Evolutionary conservation across 2,329 filamentous ascomycete species (phyloP).

Genomic region (Sporothrix sp.): DNA sequence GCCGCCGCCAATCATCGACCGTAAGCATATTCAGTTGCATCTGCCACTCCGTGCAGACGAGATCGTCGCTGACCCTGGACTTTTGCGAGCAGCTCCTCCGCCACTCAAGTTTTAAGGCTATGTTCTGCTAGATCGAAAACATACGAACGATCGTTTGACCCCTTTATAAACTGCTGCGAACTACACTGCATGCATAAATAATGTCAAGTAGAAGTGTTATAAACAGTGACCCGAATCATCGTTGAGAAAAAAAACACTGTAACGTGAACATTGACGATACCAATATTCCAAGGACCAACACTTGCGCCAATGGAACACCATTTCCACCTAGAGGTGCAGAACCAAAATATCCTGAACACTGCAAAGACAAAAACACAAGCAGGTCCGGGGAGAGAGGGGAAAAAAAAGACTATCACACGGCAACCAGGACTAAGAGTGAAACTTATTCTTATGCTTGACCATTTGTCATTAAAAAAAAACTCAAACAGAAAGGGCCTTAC

Average conservation of each 20-base stretch:
- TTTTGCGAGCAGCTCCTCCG: constrained; percentile 34
- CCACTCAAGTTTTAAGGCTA: constrained; percentile 35
- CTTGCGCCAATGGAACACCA: neutral
- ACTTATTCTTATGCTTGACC: constrained; percentile 54
- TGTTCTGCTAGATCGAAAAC: neutral
- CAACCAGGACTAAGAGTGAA: constrained; percentile 20
- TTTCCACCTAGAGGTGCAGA: neutral
- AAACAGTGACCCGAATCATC: too few species aligned
- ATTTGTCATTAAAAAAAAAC: constrained; percentile 39
- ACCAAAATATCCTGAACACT: neutral
- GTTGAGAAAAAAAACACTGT: too few species aligned
- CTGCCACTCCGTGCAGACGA: neutral
- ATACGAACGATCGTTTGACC: too few species aligned
- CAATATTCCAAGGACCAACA: too few species aligned
- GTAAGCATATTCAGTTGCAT: constrained; percentile 46
- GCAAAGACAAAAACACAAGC: neutral
- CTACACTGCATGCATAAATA: too few species aligned
- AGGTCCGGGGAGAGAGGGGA: too few species aligned
- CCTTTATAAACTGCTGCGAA: too few species aligned
- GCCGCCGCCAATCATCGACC: constrained; percentile 65
- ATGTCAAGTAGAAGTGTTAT: too few species aligned
- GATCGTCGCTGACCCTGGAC: constrained; percentile 18
- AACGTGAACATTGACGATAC: too few species aligned
- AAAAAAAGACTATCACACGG: neutral
- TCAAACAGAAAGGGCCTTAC: constrained; percentile 44